Percentiles rank a stretch among this genome's conserved stretches.
Evolutionary conservation across 768 basidiomycete genomes (phyloP).

Genomic region (Boletus rufocinnamomeus): DNA sequence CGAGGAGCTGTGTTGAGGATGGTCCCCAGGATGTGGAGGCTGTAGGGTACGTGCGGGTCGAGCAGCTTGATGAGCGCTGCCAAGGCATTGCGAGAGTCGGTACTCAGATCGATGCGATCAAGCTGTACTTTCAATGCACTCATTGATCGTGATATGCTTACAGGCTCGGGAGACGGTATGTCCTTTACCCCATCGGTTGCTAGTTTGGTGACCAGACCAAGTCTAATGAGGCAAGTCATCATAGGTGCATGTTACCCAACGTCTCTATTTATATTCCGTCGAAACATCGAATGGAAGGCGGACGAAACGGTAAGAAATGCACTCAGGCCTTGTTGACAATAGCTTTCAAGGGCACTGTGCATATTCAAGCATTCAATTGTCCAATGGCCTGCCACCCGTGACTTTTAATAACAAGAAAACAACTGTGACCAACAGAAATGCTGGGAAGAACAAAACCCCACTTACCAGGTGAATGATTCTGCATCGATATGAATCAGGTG

Average conservation of each 20-base stretch:
- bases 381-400: too few species aligned
- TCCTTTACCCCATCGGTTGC: background rate
- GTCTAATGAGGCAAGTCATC: background rate
- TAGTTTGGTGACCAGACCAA: background rate
- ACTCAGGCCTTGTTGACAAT: background rate
- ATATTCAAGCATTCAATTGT: too few species aligned
- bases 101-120: conserved; percentile 13
- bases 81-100: conserved; percentile 1
- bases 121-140: background rate
- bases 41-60: conserved; percentile 14
- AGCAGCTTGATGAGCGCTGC: conserved; percentile 16
- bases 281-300: background rate
- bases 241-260: background rate
- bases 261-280: too few species aligned
- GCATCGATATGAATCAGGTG: background rate
- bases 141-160: background rate
- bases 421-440: too few species aligned
- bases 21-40: conserved; percentile 19
- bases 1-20: conserved; percentile 23
- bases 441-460: background rate
- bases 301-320: background rate
- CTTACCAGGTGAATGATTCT: too few species aligned
- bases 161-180: background rate
- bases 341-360: background rate
- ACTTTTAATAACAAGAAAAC: too few species aligned